Base-by-base conservation (phyloP, 2,329 filamentous ascomycete species). In the Paecilomyces formosus region DNA sequence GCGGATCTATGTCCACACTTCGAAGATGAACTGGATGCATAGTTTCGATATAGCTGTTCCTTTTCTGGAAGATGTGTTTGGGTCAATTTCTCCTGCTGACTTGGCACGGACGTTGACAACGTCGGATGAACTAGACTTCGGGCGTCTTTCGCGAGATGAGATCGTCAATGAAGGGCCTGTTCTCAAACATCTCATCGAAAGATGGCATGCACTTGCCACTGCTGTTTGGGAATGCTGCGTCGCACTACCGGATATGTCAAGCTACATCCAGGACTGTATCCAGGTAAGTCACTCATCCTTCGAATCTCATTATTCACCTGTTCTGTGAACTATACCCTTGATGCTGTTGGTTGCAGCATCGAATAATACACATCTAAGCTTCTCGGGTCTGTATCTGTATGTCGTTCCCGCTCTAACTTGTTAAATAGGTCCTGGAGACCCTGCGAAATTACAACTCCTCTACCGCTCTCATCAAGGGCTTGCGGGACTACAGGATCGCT, bases 151-250 rank as follows among this genome's bases (percentile, higher is more conserved):
- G 4, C 60, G 58, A 4, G 59, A 68, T 50, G 63, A 58, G 55
- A 60, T 74, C 53, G 53, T 67, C 11, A 58, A 63, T 11, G 60
- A 70, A 5, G 67, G 69, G 21, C 53, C 61, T 1, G 51, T 64
- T 9, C 61, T 69, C 0, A 63, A 60, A 7, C 53, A 53, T n/a
- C 51, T 76, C 5, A 51, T 69, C 3, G 51, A 53, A 0, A 64
- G 68, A 52, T 76, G 74, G 74, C 64, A 69, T 35, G 53, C 57
- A 21, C 61, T 75, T 12, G 70, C 66, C 35, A 64, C 65, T 4
- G 68, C 69, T 1, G 69, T 72, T 1, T 74, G 72, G 68, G 74
- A 76, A 62, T 75, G 69, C 58, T 76, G 72, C 55, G 66, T 64
- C 1, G 73, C 71, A 11, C 59, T 75, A 35, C 72, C 73, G 7